phyloP scores from a whole-genome alignment of 495 filamentous ascomycete genomes.

The Neurospora cerealis region DNA sequence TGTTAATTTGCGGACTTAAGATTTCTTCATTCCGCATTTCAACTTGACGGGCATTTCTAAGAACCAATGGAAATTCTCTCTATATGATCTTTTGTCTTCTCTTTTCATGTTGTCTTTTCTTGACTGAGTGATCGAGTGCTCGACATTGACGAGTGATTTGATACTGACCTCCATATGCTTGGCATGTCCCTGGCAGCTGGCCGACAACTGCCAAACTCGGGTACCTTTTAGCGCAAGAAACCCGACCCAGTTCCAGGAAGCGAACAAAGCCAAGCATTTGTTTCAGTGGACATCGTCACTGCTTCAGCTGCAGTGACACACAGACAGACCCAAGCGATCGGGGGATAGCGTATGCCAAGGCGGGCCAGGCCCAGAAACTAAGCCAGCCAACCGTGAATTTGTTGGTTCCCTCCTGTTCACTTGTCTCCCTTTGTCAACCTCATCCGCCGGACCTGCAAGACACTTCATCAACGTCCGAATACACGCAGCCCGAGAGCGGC shows the following conservation, averaged over 20 bases:
- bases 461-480: not conserved
- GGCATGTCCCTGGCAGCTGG: not conserved
- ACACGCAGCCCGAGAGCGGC: not conserved
- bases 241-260: not conserved
- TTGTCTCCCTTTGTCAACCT: not conserved
- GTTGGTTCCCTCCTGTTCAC: not conserved
- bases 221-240: not conserved
- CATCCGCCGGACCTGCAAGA: not conserved
- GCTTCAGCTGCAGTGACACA: not conserved
- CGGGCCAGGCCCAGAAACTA: not conserved
- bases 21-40: not conserved
- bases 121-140: not conserved
- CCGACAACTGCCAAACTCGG: not conserved
- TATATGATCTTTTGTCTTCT: fast-evolving
- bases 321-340: not conserved
- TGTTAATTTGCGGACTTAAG: not conserved
- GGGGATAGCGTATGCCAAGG: not conserved
- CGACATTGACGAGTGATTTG: not conserved
- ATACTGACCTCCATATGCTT: not conserved
- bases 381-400: not conserved
- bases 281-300: not conserved
- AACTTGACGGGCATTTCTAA: not conserved
- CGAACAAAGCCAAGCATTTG: not conserved
- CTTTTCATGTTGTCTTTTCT: not conserved
- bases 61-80: not conserved